phyloP scores from a whole-genome alignment of 2,329 filamentous ascomycete species.

The Penicillium sp. region DNA sequence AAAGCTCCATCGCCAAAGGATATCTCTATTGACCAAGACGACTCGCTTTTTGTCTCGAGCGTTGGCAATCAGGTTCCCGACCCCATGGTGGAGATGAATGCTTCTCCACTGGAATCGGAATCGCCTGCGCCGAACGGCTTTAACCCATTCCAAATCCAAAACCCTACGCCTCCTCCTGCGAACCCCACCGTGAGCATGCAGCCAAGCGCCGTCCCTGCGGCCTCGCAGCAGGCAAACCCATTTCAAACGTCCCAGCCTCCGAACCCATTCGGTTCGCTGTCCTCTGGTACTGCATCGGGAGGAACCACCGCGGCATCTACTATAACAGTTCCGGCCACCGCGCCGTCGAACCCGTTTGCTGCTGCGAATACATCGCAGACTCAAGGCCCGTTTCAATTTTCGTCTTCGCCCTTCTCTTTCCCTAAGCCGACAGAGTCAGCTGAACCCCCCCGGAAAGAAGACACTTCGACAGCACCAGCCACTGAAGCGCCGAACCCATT shows the following conservation, averaged over 20 bases:
- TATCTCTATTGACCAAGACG: constrained; percentile 35
- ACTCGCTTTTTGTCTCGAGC: constrained; percentile 44
- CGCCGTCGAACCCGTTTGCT: neutral
- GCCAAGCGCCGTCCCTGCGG: neutral
- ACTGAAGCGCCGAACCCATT: constrained; percentile 1
- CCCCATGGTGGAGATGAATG: constrained; percentile 22
- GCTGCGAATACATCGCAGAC: neutral
- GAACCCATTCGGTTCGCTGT: constrained; percentile 22
- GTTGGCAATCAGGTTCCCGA: constrained; percentile 38
- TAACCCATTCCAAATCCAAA: constrained; percentile 17
- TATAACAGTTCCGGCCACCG: neutral
- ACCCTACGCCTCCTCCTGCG: neutral
- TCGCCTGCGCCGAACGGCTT: neutral
- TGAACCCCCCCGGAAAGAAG: neutral
- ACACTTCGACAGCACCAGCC: neutral
- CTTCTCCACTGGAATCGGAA: constrained; percentile 9
- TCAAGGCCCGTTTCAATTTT: neutral
- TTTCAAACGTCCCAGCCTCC: constrained; percentile 4
- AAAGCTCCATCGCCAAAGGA: constrained; percentile 30
- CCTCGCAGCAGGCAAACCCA: constrained; percentile 5
- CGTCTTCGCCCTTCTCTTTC: constrained; percentile 11
- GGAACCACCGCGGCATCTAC: neutral
- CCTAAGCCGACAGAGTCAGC: constrained; percentile 1
- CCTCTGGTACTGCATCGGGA: constrained; percentile 1
- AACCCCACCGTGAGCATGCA: neutral